These are phyloP conservation scores for Lepidium campestre DNA, from an alignment of 441 rosid species.

Conservation along the genomic window DNA sequence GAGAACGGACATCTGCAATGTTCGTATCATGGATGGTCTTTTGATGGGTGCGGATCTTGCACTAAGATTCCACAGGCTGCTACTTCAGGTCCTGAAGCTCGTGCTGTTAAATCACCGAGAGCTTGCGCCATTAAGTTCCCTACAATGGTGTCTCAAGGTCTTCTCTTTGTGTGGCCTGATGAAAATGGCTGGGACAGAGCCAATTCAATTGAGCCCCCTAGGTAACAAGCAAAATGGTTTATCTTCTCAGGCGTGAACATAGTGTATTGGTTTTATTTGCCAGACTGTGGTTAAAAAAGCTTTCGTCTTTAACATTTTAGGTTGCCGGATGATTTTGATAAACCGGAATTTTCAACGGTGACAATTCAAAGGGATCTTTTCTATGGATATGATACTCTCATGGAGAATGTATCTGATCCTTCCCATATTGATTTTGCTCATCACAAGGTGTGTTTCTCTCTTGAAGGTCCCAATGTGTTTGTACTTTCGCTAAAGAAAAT, in stretches of 20 bases:
- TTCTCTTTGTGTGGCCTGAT: conserved; percentile 98
- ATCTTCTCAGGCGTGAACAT: background rate
- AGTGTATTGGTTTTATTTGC: background rate
- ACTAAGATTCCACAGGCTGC: conserved; percentile 77
- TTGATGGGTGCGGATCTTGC: conserved; percentile 83
- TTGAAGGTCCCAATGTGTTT: background rate
- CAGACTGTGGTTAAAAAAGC: background rate
- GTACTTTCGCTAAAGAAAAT: background rate
- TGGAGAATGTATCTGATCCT: conserved; percentile 99
- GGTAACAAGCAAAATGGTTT: conserved; percentile 19
- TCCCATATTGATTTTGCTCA: conserved; percentile 92
- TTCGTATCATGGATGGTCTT: conserved; percentile 98
- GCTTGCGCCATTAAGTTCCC: conserved; percentile 76
- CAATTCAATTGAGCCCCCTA: conserved; percentile 54
- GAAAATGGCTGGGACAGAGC: conserved; percentile 88
- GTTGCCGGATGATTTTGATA: conserved; percentile 84
- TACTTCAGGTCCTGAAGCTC: conserved; percentile 85
- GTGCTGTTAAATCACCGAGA: conserved; percentile 69
- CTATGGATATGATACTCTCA: conserved; percentile 89
- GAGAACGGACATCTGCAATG: conserved; percentile 92
- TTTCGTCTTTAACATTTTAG: conserved; percentile 32
- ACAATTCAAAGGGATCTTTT: conserved; percentile 91
- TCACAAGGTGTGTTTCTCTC: conserved; percentile 59
- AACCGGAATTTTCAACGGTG: conserved; percentile 81
- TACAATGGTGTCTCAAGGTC: conserved; percentile 75